phyloP scores from a whole-genome alignment of 805 yeast species.

The Hanseniaspora mollemarum region DNA sequence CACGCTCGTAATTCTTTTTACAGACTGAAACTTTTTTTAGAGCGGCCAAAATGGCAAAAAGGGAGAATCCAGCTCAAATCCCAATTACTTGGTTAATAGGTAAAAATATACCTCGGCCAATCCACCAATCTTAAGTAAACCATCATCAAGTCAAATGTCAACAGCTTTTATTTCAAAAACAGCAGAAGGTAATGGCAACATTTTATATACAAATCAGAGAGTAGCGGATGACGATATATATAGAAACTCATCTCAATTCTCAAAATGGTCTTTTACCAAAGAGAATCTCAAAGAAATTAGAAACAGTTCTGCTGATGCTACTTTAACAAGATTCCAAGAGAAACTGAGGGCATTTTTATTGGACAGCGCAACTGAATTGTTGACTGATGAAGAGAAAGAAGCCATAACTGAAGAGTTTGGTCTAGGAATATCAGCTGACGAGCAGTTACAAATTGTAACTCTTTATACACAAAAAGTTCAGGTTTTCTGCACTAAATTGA shows the following conservation, averaged over 20 bases:
- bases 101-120: too few relatives aligned
- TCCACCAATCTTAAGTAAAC: too few relatives aligned
- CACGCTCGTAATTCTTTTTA: too few relatives aligned
- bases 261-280: slow-evolving; percentile 70
- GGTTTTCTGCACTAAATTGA: slow-evolving; percentile 58
- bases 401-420: slow-evolving; percentile 28
- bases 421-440: slow-evolving; percentile 45
- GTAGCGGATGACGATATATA: slow-evolving; percentile 77
- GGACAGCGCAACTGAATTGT: slow-evolving; percentile 21
- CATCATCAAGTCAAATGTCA: too few relatives aligned
- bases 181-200: not conserved
- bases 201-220: slow-evolving; percentile 22
- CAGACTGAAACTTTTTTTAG: too few relatives aligned
- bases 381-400: slow-evolving; percentile 28
- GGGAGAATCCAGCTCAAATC: too few relatives aligned
- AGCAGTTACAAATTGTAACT: slow-evolving; percentile 55
- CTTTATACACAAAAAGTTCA: slow-evolving; percentile 64
- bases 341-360: slow-evolving; percentile 26
- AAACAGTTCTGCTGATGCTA: slow-evolving; percentile 43
- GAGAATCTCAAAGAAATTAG: slow-evolving; percentile 44
- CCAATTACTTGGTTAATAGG: too few relatives aligned
- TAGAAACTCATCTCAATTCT: slow-evolving; percentile 73
- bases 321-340: slow-evolving; percentile 31
- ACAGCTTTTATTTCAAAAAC: not conserved
- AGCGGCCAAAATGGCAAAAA: too few relatives aligned